Conservation (phyloP, 2,329 filamentous ascomycete genomes). For the Samsoniella hepiali region DNA sequence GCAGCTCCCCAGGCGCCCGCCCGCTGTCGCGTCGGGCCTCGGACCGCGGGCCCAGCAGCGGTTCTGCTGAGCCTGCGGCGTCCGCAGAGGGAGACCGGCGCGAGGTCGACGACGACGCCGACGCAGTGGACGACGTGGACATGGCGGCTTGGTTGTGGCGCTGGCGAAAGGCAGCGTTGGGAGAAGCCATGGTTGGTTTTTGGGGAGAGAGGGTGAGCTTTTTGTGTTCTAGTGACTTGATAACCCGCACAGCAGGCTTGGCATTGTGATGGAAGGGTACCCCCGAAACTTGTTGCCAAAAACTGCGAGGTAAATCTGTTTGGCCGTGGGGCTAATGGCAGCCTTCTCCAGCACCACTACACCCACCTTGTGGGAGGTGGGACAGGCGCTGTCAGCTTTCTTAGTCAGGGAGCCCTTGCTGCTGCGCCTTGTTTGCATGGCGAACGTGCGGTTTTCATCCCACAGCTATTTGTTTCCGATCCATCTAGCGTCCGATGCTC, state of each 20-base stretch:
- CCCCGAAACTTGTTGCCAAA: background rate
- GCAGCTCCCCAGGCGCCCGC: background rate
- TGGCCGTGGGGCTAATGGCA: background rate
- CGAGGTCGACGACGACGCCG: background rate
- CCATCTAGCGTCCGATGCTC: background rate
- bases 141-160: slow-evolving; percentile 13
- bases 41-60: background rate
- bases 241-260: background rate
- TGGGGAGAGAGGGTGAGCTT: no score
- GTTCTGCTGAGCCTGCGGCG: background rate
- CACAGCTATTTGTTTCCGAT: background rate
- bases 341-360: no score
- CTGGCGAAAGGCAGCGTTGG: slow-evolving; percentile 9
- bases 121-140: background rate
- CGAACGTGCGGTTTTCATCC: background rate
- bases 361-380: background rate
- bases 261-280: background rate
- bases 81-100: slow-evolving; percentile 2
- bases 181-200: slow-evolving; percentile 2
- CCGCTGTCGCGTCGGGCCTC: background rate
- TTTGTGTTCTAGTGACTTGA: background rate
- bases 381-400: slow-evolving; percentile 2
- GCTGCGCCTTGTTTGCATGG: slow-evolving; percentile 12
- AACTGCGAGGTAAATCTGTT: background rate
- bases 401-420: background rate